Conservation (phyloP, 768 basidiomycete species). For the Thelephora aurantiotincta region DNA sequence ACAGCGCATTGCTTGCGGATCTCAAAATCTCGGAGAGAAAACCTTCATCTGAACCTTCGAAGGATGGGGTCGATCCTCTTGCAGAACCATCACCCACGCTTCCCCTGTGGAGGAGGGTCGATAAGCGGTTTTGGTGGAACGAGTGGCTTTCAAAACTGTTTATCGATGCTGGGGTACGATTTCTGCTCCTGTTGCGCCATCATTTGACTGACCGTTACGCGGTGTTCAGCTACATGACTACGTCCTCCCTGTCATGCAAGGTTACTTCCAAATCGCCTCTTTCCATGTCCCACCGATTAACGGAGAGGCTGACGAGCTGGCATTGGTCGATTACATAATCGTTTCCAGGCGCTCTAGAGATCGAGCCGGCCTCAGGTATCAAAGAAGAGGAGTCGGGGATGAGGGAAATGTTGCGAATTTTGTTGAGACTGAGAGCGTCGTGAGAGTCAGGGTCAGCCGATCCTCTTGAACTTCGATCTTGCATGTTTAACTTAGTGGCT, state of each 20-base stretch:
- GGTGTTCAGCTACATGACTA: conserved; percentile 60
- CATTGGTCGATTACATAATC: conserved; percentile 60
- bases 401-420: conserved; percentile 91
- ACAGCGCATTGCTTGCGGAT: conserved; percentile 44
- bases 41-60: conserved; percentile 13
- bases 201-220: neutral
- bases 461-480: neutral
- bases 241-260: conserved; percentile 87
- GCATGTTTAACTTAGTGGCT: neutral
- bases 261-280: conserved; percentile 67
- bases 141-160: conserved; percentile 77
- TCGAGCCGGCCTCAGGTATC: conserved; percentile 87
- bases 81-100: conserved; percentile 64
- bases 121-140: conserved; percentile 95
- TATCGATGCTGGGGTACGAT: conserved; percentile 69
- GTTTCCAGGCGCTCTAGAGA: conserved; percentile 80
- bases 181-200: neutral
- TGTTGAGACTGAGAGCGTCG: conserved; percentile 87
- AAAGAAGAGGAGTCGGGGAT: conserved; percentile 88
- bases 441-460: conserved; percentile 56
- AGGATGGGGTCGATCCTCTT: conserved; percentile 33
- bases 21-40: conserved; percentile 34
- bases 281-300: conserved; percentile 42
- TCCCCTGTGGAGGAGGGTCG: conserved; percentile 85
- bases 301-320: conserved; percentile 21